These are phyloP conservation scores for Leccinum griseonigrum DNA, from an alignment of 1,284 basidiomycete genomes.

Conservation along the genomic window DNA sequence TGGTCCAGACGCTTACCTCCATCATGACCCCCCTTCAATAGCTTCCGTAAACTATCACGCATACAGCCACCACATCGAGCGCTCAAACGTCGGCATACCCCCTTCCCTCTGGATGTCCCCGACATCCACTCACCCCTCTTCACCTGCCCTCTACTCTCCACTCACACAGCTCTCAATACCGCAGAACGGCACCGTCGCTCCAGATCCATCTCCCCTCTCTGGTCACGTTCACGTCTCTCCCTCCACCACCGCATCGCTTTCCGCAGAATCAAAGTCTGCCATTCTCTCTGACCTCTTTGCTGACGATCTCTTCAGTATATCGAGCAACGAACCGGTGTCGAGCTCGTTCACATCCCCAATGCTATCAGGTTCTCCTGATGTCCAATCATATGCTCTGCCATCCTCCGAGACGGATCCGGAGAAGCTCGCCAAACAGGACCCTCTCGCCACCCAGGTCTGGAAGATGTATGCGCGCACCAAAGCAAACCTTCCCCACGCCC, in stretches of 20 bases:
- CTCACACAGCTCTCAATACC: conserved; percentile 35
- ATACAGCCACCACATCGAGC: conserved; percentile 44
- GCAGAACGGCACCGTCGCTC: conserved; percentile 33
- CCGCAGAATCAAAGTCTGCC: conserved; percentile 51
- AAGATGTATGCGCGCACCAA: conserved; percentile 93
- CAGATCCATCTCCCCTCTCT: conserved; percentile 35
- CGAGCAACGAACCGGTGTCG: conserved; percentile 39
- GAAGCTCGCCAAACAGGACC: conserved; percentile 75
- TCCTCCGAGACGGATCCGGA: conserved; percentile 55
- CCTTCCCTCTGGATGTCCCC: conserved; percentile 83
- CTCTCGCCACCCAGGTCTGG: conserved; percentile 95
- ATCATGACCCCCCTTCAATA: conserved; percentile 19
- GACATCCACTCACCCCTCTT: conserved; percentile 46
- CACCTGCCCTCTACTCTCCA: conserved; percentile 35
- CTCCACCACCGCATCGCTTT: conserved; percentile 42
- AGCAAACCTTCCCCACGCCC: conserved; percentile 84
- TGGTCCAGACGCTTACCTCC: conserved; percentile 13
- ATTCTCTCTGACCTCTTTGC: conserved; percentile 70
- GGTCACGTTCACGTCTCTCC: conserved; percentile 35
- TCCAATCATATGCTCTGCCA: conserved; percentile 41
- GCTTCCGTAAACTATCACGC: conserved; percentile 30
- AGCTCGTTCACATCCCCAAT: conserved; percentile 62
- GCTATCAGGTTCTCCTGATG: conserved; percentile 65
- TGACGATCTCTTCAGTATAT: conserved; percentile 59
- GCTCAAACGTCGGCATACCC: conserved; percentile 53